Base-by-base conservation (phyloP, 495 filamentous ascomycete genomes). In the Annulohypoxylon maeteangense region DNA sequence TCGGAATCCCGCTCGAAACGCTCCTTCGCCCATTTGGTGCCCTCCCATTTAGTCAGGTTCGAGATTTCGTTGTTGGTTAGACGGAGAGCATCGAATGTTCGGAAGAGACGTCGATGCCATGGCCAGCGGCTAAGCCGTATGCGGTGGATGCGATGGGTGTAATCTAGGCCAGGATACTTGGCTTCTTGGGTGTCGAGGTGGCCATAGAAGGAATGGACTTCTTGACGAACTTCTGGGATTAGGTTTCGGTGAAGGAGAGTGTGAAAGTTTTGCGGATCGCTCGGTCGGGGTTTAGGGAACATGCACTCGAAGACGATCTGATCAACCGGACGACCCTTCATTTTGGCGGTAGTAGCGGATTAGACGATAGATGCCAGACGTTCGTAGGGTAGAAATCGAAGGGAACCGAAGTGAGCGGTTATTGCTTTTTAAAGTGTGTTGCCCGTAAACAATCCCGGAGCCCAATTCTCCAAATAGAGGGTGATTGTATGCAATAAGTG, bases 121-220 rank as follows among this genome's bases (percentile, higher is more conserved):
- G 85, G 85, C 82, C 91, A 97, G 42, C 92, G 91, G 71, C 90
- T 84, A 6, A 97, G 88, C 53, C 93, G 89, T 83, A 92, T 90
- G 72, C 93, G 92, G 82, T 97, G 94, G 16, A 90, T 91, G 3
- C 82, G 83, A 76, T 92, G 84, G 38, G 89, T 89, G 81, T 97
- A 97, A 82, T 97, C 93, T 45, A 97, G 85, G 27, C 94, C 94
- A 0, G 94, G 94, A 70, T 97, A 97, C 71, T 94, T 93, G 45
- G 93, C 93, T 83, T 97, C 93, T 51, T 91, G 87, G 51, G 88
- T 93, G 78, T 95, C 91, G 22, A 94, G 86, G 73, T 90, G 87
- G 60, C 94, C 94, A 78, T 96, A 97, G 82, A 94, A 97, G 29
- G 88, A 87, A 56, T 89, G 88, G 2, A 92, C 93, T 77, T 97